These are phyloP conservation scores for Microdochium bolleyi DNA, from an alignment of 2,329 filamentous ascomycete genomes.

Conservation along the genomic window DNA sequence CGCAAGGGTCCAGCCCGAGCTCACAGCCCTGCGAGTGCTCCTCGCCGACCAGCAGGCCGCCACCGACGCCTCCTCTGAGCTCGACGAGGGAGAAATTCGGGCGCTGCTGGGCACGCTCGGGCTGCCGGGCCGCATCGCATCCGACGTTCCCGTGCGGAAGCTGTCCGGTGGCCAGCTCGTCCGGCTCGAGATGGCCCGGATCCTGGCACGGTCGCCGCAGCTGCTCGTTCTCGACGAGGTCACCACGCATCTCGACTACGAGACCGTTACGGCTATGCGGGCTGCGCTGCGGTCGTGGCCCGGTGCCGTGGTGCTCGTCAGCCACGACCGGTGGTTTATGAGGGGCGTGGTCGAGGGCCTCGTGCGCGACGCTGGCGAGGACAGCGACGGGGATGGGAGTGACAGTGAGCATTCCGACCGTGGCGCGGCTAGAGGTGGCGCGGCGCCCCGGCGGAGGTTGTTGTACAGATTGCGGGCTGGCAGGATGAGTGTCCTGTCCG, in stretches of 20 bases:
- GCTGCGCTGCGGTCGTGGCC: slow-evolving; percentile 59
- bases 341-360: slow-evolving; percentile 62
- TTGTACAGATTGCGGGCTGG: slow-evolving; percentile 56
- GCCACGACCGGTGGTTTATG: slow-evolving; percentile 78
- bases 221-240: slow-evolving; percentile 73
- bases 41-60: slow-evolving; percentile 24
- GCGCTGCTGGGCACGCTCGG: slow-evolving; percentile 61
- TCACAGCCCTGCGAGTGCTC: slow-evolving; percentile 61
- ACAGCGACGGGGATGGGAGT: slow-evolving; percentile 33
- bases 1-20: slow-evolving; percentile 34
- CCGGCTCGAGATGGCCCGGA: slow-evolving; percentile 53
- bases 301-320: slow-evolving; percentile 70
- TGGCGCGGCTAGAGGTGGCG: slow-evolving; percentile 30
- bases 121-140: slow-evolving; percentile 60
- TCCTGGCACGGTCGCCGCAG: slow-evolving; percentile 64
- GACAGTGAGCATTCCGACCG: slow-evolving; percentile 32
- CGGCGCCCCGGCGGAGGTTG: slow-evolving; percentile 34
- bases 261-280: slow-evolving; percentile 67
- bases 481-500: slow-evolving; percentile 43
- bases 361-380: slow-evolving; percentile 28
- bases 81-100: slow-evolving; percentile 61
- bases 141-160: slow-evolving; percentile 63
- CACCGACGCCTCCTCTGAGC: slow-evolving; percentile 7
- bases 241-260: slow-evolving; percentile 77
- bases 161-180: slow-evolving; percentile 77